These are phyloP conservation scores for Podaxis sp. DNA, from an alignment of 768 basidiomycete species.

Conservation along the genomic window DNA sequence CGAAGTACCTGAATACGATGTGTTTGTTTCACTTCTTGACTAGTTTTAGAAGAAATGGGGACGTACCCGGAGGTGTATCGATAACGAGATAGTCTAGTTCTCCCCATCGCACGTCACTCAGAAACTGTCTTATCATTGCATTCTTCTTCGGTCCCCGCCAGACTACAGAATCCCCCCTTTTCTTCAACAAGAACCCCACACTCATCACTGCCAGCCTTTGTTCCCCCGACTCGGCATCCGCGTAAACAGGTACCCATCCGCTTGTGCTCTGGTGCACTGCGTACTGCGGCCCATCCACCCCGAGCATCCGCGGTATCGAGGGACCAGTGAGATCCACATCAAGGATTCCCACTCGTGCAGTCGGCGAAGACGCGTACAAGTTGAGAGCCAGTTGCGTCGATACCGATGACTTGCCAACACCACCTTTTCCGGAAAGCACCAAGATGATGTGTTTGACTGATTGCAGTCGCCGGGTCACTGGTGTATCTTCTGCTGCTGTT, in stretches of 20 bases:
- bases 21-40: background rate
- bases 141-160: slow-evolving; percentile 99
- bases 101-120: slow-evolving; percentile 94
- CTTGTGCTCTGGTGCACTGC: slow-evolving; percentile 91
- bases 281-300: slow-evolving; percentile 65
- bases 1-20: slow-evolving; percentile 72
- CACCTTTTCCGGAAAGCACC: slow-evolving; percentile 95
- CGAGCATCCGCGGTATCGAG: slow-evolving; percentile 94
- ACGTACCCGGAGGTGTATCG: slow-evolving; percentile 91
- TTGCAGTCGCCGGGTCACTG: slow-evolving; percentile 68
- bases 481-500: slow-evolving; percentile 43
- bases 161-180: slow-evolving; percentile 89
- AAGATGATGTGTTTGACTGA: slow-evolving; percentile 84
- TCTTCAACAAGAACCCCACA: slow-evolving; percentile 91
- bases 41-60: slow-evolving; percentile 15
- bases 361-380: slow-evolving; percentile 68
- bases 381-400: slow-evolving; percentile 89
- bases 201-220: slow-evolving; percentile 91
- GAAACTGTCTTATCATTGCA: slow-evolving; percentile 95
- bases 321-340: slow-evolving; percentile 95
- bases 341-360: slow-evolving; percentile 78
- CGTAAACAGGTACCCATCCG: slow-evolving; percentile 98
- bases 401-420: slow-evolving; percentile 98
- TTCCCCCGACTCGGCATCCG: slow-evolving; percentile 58
- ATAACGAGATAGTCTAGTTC: slow-evolving; percentile 90